phyloP scores from a whole-genome alignment of 2,329 filamentous ascomycete genomes.

The Ceratocystiopsis sp. region DNA sequence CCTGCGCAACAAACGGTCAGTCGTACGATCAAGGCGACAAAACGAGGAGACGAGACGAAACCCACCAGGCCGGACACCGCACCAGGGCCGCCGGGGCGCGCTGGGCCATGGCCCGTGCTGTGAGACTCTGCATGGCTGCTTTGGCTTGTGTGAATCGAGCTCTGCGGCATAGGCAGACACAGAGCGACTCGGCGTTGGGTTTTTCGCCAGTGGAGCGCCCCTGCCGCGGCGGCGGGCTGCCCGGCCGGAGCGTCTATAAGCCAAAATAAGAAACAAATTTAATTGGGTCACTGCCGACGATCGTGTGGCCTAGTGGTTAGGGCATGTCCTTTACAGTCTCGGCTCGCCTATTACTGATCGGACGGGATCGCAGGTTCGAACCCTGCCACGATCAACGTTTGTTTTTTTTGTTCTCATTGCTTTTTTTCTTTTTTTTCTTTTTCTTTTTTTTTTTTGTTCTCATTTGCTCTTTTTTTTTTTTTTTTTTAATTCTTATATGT shows the following conservation, averaged over 20 bases:
- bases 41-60: background rate
- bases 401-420: background rate
- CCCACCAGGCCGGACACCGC: conserved; percentile 2
- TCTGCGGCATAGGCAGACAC: no score
- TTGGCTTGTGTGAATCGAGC: no score
- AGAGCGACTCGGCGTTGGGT: no score
- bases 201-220: no score
- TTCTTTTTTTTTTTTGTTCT: background rate
- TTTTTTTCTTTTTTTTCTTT: background rate
- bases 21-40: background rate
- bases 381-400: conserved; percentile 12
- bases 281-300: conserved; percentile 2
- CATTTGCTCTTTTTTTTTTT: background rate
- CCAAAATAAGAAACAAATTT: background rate
- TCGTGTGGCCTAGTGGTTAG: conserved; percentile 14
- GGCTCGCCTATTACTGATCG: conserved; percentile 6
- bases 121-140: conserved; percentile 5
- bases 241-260: background rate
- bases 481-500: background rate
- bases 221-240: no score
- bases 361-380: conserved; percentile 14
- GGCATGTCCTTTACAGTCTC: conserved; percentile 13
- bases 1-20: background rate
- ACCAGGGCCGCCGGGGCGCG: conserved; percentile 3
- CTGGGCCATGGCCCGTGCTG: conserved; percentile 2